These are phyloP conservation scores for Alternaria rosae DNA, from an alignment of 2,329 filamentous ascomycete species.

Conservation along the genomic window DNA sequence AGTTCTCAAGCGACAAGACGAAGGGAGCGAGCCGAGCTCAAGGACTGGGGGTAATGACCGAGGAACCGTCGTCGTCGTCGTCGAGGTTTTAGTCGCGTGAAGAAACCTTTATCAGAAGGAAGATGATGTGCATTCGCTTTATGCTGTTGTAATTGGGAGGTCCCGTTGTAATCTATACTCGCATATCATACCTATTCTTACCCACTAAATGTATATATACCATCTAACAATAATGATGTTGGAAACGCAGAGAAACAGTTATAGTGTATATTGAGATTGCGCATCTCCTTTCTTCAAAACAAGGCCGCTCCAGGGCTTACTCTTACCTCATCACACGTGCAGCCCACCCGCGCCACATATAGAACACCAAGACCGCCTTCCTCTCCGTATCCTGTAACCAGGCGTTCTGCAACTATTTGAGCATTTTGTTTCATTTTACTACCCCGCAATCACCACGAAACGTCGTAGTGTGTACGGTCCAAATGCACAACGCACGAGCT, in stretches of 20 bases:
- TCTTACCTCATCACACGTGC: not conserved
- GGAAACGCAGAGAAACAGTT: not conserved
- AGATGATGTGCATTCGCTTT: not conserved
- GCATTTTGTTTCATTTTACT: not conserved
- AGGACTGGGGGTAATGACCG: slow-evolving; percentile 20
- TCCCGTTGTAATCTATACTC: not conserved
- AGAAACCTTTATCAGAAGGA: not conserved
- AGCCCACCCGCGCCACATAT: not conserved
- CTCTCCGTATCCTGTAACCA: not conserved
- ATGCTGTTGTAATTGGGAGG: not conserved
- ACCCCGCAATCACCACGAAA: not conserved
- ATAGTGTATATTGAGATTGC: not conserved
- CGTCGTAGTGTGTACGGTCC: not conserved
- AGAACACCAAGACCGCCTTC: not conserved
- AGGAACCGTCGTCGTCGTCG: not conserved
- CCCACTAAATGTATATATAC: not conserved
- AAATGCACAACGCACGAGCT: not conserved
- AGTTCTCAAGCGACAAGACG: slow-evolving; percentile 18
- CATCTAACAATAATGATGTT: not conserved
- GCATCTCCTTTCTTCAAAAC: not conserved
- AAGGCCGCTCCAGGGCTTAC: not conserved
- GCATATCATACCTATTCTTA: slow-evolving; percentile 1
- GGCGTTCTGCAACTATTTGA: not conserved
- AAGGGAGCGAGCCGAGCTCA: slow-evolving; percentile 13
- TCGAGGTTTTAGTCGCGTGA: not conserved